Conservation (phyloP, 148 eudicot genomes). For the Cornus controversa region DNA sequence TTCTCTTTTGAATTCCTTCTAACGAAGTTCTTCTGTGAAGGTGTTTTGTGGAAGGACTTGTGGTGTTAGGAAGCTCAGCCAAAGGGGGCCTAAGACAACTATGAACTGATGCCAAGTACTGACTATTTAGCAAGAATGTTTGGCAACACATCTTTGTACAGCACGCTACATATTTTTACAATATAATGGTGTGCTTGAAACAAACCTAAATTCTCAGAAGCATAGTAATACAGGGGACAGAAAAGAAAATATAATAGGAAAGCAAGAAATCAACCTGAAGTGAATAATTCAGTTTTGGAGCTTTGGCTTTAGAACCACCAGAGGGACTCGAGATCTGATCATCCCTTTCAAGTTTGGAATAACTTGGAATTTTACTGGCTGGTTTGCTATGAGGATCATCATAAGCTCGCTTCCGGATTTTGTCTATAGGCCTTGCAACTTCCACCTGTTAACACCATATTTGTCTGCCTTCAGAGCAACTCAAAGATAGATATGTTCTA, state of each 20-base stretch:
- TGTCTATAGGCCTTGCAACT: slow-evolving; percentile 69
- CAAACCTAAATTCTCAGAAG: not conserved
- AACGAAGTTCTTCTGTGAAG: too few species aligned
- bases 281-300: slow-evolving; percentile 18
- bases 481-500: not conserved
- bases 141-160: too few species aligned
- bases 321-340: slow-evolving; percentile 18
- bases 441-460: slow-evolving; percentile 45
- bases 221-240: not conserved
- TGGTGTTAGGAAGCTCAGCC: too few species aligned
- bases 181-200: not conserved
- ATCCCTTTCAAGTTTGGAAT: slow-evolving; percentile 28
- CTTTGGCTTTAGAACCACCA: slow-evolving; percentile 22
- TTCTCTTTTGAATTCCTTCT: too few species aligned
- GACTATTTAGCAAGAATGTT: not conserved
- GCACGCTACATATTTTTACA: not conserved
- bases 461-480: not conserved
- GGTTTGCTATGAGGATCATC: slow-evolving; percentile 37
- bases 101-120: not conserved
- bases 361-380: slow-evolving; percentile 27
- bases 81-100: too few species aligned
- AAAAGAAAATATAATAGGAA: not conserved
- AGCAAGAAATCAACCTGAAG: slow-evolving; percentile 19
- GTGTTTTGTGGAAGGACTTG: too few species aligned
- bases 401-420: slow-evolving; percentile 59